Evolutionary conservation across 2,329 filamentous ascomycete genomes (phyloP).

Genomic region (Pestalotiopsis sp.): DNA sequence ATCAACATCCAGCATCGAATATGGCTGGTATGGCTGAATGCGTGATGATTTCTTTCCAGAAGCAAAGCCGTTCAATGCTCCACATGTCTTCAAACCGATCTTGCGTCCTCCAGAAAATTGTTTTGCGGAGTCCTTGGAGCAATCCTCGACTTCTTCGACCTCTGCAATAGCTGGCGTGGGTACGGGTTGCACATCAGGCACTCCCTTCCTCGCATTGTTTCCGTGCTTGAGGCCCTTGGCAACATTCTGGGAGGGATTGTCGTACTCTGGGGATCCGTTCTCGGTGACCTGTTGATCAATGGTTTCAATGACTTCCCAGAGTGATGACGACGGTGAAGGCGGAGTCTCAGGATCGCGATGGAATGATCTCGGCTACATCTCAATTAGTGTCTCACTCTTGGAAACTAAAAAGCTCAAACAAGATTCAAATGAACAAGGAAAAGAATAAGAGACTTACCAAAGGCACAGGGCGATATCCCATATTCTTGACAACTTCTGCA

Average conservation of each 20-base stretch:
- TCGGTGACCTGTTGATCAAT: conserved; percentile 13
- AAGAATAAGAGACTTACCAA: conserved; percentile 29
- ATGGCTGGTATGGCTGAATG: no score
- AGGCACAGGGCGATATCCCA: conserved; percentile 41
- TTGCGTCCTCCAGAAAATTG: neutral
- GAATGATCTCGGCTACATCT: neutral
- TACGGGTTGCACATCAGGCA: neutral
- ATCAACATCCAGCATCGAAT: no score
- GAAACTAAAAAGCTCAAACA: neutral
- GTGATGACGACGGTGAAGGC: conserved; percentile 12
- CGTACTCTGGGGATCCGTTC: conserved; percentile 7
- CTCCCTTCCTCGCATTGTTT: neutral
- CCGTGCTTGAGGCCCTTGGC: conserved; percentile 11
- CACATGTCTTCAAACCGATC: neutral
- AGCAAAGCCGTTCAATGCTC: conserved; percentile 1
- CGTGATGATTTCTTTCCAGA: no score
- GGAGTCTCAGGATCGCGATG: neutral
- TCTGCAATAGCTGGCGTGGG: conserved; percentile 19
- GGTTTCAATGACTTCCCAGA: conserved; percentile 10
- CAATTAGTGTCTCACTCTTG: conserved; percentile 14
- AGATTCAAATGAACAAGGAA: neutral
- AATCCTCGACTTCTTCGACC: neutral
- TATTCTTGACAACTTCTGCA: conserved; percentile 36
- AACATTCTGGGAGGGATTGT: neutral
- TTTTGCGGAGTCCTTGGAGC: neutral